Evolutionary conservation across 495 filamentous ascomycete genomes (phyloP).

Genomic region (Aspergillus homomorphus): DNA sequence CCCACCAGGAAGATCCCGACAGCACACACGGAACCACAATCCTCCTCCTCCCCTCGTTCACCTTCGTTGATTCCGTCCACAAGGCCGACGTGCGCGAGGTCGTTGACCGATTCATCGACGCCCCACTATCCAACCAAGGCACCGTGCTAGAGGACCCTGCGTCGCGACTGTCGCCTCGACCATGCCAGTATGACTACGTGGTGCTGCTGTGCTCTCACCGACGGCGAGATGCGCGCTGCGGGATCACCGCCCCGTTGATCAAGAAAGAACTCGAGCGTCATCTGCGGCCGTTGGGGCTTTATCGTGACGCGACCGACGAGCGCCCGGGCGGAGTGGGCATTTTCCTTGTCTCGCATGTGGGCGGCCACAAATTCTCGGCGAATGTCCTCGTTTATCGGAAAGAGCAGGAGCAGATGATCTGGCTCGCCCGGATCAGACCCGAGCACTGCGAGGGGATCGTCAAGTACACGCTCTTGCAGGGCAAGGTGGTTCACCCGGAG

Average conservation of each 20-base stretch:
- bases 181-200: conserved; percentile 75
- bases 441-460: conserved; percentile 94
- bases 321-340: conserved; percentile 85
- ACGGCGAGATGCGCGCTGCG: conserved; percentile 90
- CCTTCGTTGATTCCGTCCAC: conserved; percentile 74
- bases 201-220: conserved; percentile 93
- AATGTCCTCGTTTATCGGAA: conserved; percentile 88
- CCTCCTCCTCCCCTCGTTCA: conserved; percentile 84
- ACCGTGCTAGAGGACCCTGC: neutral
- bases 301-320: conserved; percentile 83
- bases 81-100: conserved; percentile 65
- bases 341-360: conserved; percentile 92
- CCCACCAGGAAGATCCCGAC: conserved; percentile 49
- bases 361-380: conserved; percentile 89
- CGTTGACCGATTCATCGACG: conserved; percentile 64
- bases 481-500: conserved; percentile 88
- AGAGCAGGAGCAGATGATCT: conserved; percentile 76
- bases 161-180: conserved; percentile 46
- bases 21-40: conserved; percentile 63
- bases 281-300: conserved; percentile 75
- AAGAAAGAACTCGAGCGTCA: conserved; percentile 84
- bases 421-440: conserved; percentile 81
- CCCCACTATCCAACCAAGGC: conserved; percentile 53
- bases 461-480: conserved; percentile 81
- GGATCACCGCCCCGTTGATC: conserved; percentile 84